Percentiles rank a stretch among this genome's conserved stretches.
phyloP scores from a whole-genome alignment of 2,329 filamentous ascomycete genomes.

The Penicillium sclerotigenum region DNA sequence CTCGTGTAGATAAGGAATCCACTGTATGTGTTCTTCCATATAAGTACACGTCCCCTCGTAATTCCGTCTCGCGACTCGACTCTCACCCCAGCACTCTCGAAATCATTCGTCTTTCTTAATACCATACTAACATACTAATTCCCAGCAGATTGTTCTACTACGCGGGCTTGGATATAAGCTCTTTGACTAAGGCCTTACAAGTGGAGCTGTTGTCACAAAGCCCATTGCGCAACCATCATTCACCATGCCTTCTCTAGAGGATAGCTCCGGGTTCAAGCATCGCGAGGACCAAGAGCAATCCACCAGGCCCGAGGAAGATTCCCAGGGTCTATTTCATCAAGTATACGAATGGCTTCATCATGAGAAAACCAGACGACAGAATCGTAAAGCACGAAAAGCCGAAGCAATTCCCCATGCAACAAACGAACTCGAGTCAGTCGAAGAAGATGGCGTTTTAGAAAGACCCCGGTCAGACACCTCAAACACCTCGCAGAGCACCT shows the following conservation, averaged over 20 bases:
- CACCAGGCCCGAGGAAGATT: conserved; percentile 31
- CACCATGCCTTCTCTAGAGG: conserved; percentile 27
- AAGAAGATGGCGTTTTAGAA: conserved; percentile 25
- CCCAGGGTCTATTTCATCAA: conserved; percentile 60
- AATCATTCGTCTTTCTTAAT: conserved; percentile 9
- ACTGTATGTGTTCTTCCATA: conserved; percentile 4
- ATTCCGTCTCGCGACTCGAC: conserved; percentile 5
- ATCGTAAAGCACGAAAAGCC: conserved; percentile 51
- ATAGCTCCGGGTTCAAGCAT: conserved; percentile 28
- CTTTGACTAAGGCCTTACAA: conserved; percentile 24
- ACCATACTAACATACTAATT: conserved; percentile 22
- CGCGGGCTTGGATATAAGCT: conserved; percentile 24
- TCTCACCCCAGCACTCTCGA: conserved; percentile 4
- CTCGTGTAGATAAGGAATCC: conserved; percentile 12
- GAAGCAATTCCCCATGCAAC: conserved; percentile 41
- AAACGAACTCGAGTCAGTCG: conserved; percentile 17
- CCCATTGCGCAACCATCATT: conserved; percentile 26
- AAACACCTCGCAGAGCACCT: conserved; percentile 63
- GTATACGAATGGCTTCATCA: conserved; percentile 79
- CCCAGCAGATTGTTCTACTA: conserved; percentile 27
- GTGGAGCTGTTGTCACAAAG: conserved; percentile 22
- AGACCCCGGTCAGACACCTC: conserved; percentile 57
- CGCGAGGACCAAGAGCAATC: conserved; percentile 27
- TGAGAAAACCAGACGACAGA: conserved; percentile 67
- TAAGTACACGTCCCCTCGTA: conserved; percentile 10